A percentile compares a stretch with the other conserved stretches of the same genome.
Conservation (phyloP, 2,329 filamentous ascomycete genomes). For the Madurella fahalii region DNA sequence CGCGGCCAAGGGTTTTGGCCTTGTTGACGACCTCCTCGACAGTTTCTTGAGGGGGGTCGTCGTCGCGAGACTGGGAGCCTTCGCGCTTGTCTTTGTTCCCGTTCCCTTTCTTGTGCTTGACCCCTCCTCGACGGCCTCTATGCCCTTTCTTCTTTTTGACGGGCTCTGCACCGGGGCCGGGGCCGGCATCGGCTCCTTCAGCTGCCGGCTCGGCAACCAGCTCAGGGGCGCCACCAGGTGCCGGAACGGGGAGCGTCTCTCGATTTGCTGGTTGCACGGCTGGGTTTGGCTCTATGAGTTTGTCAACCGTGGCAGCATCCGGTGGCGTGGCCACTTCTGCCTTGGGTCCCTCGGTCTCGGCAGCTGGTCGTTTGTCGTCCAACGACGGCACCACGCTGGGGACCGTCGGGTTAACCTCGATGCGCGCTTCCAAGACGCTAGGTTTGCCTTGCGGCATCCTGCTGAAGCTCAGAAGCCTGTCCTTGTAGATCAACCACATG, state of each 20-base stretch:
- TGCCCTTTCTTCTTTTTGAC: conserved; percentile 66
- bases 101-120: conserved; percentile 56
- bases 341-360: not conserved
- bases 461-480: conserved; percentile 39
- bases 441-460: conserved; percentile 25
- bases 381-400: not conserved
- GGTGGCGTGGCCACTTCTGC: not conserved
- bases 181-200: conserved; percentile 28
- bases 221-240: conserved; percentile 20
- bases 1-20: conserved; percentile 53
- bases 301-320: not conserved
- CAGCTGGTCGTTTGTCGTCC: not conserved
- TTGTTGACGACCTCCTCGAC: conserved; percentile 61
- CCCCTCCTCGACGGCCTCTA: conserved; percentile 67
- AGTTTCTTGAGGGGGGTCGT: conserved; percentile 41
- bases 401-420: conserved; percentile 12
- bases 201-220: conserved; percentile 18
- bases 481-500: conserved; percentile 43
- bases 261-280: not conserved
- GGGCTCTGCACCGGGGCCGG: conserved; percentile 38
- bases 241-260: conserved; percentile 11
- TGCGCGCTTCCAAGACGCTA: not conserved
- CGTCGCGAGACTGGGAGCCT: conserved; percentile 46
- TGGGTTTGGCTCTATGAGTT: not conserved
- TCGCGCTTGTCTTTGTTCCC: conserved; percentile 47